Evolutionary conservation across 177 flowering plant species (phyloP).

Genomic region (Tripterygium wilfordii): DNA sequence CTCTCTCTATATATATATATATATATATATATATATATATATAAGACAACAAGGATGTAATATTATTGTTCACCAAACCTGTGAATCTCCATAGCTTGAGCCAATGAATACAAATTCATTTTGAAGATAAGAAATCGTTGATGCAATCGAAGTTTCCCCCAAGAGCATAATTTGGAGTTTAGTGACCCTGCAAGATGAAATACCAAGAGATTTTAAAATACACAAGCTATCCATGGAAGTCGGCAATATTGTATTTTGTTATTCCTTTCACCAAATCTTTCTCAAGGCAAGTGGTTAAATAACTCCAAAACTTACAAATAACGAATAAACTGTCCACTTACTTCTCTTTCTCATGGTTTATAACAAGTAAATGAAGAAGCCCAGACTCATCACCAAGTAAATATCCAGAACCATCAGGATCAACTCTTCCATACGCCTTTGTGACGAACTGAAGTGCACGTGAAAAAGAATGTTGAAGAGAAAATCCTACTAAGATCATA

Average conservation of each 20-base stretch:
- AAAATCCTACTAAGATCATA: no score
- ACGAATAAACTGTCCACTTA: no score
- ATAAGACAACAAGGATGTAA: no score
- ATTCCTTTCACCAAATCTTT: no score
- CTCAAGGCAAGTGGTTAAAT: no score
- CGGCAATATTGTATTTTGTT: no score
- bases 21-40: no score
- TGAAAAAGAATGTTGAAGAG: conserved; percentile 1
- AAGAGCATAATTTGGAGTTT: conserved; percentile 90
- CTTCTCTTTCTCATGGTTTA: conserved; percentile 96
- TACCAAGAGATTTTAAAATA: no score
- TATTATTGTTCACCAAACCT: conserved; percentile 70
- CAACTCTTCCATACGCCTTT: conserved; percentile 93
- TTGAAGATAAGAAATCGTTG: conserved; percentile 94
- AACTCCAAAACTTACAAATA: no score
- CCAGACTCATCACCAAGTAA: conserved; percentile 93
- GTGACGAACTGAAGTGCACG: conserved; percentile 67
- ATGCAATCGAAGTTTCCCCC: conserved; percentile 96
- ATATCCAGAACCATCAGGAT: conserved; percentile 96
- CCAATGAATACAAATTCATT: conserved; percentile 90
- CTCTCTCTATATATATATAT: no score
- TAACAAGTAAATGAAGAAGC: conserved; percentile 83
- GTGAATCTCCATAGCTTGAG: conserved; percentile 97
- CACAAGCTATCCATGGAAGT: no score
- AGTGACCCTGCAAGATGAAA: conserved; percentile 66